Percentiles rank a stretch among this genome's conserved stretches.
These are phyloP conservation scores for Penicillium sp. DNA, from an alignment of 2,329 filamentous ascomycete genomes.

Conservation along the genomic window DNA sequence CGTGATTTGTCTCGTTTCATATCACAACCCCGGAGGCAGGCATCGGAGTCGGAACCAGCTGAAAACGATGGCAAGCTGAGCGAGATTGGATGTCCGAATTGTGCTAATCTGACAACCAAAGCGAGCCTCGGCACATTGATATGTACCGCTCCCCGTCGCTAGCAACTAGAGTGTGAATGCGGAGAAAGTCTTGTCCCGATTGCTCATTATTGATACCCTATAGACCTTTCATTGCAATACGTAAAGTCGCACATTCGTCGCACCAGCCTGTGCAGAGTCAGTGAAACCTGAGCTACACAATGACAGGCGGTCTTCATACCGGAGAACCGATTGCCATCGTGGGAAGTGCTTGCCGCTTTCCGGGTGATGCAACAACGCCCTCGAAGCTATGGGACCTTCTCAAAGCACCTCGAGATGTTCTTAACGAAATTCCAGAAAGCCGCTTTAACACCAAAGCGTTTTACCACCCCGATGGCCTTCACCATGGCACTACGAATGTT, in stretches of 20 bases:
- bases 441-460: conserved; percentile 25
- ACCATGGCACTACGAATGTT: conserved; percentile 29
- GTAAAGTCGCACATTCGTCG: conserved; percentile 5
- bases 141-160: conserved; percentile 7
- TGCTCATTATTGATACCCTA: neutral
- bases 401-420: conserved; percentile 23
- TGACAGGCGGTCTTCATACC: conserved; percentile 11
- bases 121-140: conserved; percentile 9
- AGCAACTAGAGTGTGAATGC: neutral
- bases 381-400: conserved; percentile 29
- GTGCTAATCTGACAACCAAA: neutral
- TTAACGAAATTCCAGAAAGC: conserved; percentile 19
- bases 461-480: conserved; percentile 22
- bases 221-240: conserved; percentile 4
- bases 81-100: conserved; percentile 7
- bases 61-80: conserved; percentile 4
- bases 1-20: conserved; percentile 14
- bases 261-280: conserved; percentile 1
- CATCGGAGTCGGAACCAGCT: conserved; percentile 16
- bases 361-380: conserved; percentile 23
- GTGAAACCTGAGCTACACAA: conserved; percentile 10
- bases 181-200: conserved; percentile 3
- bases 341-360: conserved; percentile 27
- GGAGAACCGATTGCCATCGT: conserved; percentile 29
- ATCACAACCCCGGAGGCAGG: neutral